Evolutionary conservation across 73 alveolate genomes (phyloP).

Genomic region (Stentor coeruleus): DNA sequence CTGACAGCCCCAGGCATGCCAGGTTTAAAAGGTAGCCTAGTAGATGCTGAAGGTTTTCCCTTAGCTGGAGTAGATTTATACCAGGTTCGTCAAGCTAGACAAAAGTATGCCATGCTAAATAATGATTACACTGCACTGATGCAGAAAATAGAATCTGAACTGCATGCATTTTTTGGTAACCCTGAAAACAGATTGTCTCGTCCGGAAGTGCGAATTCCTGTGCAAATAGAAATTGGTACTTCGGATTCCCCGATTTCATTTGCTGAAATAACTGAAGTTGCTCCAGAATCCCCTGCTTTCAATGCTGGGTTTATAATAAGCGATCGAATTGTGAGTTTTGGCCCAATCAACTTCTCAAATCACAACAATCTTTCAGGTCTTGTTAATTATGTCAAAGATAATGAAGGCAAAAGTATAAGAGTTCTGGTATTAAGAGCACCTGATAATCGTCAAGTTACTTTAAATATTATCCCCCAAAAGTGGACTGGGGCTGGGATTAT

Average conservation of each 20-base stretch:
- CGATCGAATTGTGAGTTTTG: conserved; percentile 77
- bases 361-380: conserved; percentile 63
- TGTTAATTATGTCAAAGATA: conserved; percentile 57
- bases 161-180: conserved; percentile 47
- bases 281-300: conserved; percentile 78
- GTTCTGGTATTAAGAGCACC: conserved; percentile 70
- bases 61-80: conserved; percentile 79
- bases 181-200: conserved; percentile 31
- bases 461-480: conserved; percentile 58
- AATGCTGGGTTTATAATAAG: conserved; percentile 81
- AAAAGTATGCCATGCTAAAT: conserved; percentile 73
- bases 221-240: conserved; percentile 32
- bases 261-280: conserved; percentile 81
- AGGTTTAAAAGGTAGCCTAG: conserved; percentile 85
- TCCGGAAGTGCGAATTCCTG: conserved; percentile 46
- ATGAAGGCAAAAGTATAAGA: conserved; percentile 63
- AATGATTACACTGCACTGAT: conserved; percentile 85
- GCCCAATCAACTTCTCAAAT: conserved; percentile 59
- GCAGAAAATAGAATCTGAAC: conserved; percentile 76
- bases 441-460: conserved; percentile 48
- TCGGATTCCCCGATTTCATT: conserved; percentile 60
- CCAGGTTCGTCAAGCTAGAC: conserved; percentile 57
- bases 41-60: conserved; percentile 96
- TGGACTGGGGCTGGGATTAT: conserved; percentile 90
- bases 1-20: conserved; percentile 84